A percentile compares a stretch with the other conserved stretches of the same genome.
Conservation (phyloP, 352 stramenopile genomes). For the Blastocystis sp. region DNA sequence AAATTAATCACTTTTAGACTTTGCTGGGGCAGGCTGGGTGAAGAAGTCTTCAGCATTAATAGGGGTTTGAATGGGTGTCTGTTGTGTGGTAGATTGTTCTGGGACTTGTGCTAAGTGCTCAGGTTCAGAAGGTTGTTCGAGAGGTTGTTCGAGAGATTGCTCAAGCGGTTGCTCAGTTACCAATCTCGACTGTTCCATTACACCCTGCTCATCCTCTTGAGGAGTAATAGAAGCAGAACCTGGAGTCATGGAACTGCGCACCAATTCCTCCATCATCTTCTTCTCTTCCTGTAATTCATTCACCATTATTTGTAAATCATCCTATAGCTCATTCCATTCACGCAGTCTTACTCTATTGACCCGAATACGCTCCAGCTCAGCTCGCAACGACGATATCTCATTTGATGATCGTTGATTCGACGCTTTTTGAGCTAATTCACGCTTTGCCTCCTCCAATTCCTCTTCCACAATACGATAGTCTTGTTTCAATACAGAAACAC, state of each 20-base stretch:
- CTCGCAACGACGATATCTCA: not conserved
- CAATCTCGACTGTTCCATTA: not conserved
- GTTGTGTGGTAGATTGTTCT: not conserved
- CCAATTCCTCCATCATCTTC: slow-evolving; percentile 48
- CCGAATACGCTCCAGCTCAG: slow-evolving; percentile 17
- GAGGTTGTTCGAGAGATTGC: not conserved
- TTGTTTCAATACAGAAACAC: not conserved
- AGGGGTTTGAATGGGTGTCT: not conserved
- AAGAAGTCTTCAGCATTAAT: slow-evolving; percentile 36
- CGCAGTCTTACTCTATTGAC: not conserved
- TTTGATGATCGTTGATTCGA: not conserved
- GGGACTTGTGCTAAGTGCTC: not conserved
- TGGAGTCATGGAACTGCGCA: slow-evolving; percentile 7
- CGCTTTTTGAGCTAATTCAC: not conserved
- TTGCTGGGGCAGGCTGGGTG: not conserved
- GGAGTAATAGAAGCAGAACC: not conserved
- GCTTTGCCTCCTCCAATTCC: slow-evolving; percentile 45
- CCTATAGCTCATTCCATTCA: not conserved
- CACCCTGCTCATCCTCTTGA: not conserved
- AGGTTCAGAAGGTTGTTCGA: not conserved
- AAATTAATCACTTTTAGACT: slow-evolving; percentile 54
- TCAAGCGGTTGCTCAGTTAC: not conserved
- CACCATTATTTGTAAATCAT: slow-evolving; percentile 24
- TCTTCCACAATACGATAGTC: slow-evolving; percentile 56
- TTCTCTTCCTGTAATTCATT: slow-evolving; percentile 50